phyloP scores from a whole-genome alignment of 345 rosid genomes.

The Sisymbrium irio region DNA sequence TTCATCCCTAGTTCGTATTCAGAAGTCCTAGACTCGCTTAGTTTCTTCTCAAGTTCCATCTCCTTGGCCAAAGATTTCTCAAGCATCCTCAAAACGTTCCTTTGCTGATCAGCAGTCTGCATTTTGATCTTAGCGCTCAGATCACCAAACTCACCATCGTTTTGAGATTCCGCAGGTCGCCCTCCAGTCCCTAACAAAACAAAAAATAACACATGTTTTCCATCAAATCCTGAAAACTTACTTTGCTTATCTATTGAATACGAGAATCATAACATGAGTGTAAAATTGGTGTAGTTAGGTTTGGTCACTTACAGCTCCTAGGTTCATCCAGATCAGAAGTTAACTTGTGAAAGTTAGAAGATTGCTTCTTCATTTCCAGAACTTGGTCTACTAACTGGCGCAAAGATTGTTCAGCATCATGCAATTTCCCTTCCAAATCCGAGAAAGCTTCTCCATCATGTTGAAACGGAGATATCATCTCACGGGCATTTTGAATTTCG shows the following conservation, averaged over 20 bases:
- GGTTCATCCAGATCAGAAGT: conserved; percentile 43
- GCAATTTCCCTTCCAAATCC: conserved; percentile 61
- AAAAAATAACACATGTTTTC: neutral
- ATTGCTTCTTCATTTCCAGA: conserved; percentile 61
- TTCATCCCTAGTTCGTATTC: conserved; percentile 57
- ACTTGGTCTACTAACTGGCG: conserved; percentile 57
- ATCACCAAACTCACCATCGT: conserved; percentile 44
- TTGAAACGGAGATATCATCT: conserved; percentile 44
- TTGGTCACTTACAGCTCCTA: conserved; percentile 49
- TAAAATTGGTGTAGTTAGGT: neutral
- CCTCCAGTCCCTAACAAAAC: conserved; percentile 50
- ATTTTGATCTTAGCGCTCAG: conserved; percentile 49
- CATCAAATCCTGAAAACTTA: neutral
- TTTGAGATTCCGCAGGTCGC: conserved; percentile 24
- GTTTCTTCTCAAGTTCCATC: conserved; percentile 82
- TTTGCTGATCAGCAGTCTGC: conserved; percentile 86
- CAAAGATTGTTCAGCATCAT: conserved; percentile 54
- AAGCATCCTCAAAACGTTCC: conserved; percentile 76
- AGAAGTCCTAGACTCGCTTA: conserved; percentile 58
- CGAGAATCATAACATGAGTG: neutral
- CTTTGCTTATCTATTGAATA: neutral
- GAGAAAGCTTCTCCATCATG: conserved; percentile 45
- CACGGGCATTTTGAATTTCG: conserved; percentile 39
- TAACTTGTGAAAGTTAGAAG: conserved; percentile 52
- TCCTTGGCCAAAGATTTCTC: conserved; percentile 95